phyloP scores from a whole-genome alignment of 805 yeast genomes.

The Starmerella vitae region DNA sequence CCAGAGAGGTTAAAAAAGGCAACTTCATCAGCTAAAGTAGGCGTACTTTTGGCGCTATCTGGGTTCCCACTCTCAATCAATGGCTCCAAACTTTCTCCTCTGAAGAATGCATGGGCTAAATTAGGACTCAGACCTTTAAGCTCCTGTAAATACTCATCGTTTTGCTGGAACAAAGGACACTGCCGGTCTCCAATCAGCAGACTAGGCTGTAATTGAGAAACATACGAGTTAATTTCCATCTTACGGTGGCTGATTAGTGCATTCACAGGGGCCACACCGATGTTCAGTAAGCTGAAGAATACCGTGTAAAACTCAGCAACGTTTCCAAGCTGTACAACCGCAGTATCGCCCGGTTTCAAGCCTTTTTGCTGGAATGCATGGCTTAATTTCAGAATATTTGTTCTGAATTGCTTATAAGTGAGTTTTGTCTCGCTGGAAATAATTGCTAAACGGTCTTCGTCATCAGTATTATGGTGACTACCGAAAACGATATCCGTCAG shows the following conservation, averaged over 20 bases:
- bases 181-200: constrained; percentile 12
- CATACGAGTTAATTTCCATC: constrained; percentile 12
- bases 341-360: constrained; percentile 8
- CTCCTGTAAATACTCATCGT: constrained; percentile 4
- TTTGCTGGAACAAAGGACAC: constrained; percentile 8
- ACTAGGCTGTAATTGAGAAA: constrained; percentile 9
- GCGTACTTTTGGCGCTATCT: not conserved
- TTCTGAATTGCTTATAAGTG: constrained; percentile 6
- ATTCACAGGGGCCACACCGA: constrained; percentile 12
- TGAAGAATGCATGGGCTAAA: constrained; percentile 1
- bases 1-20: constrained; percentile 15
- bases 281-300: constrained; percentile 8
- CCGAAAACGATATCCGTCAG: constrained; percentile 6
- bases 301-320: constrained; percentile 11
- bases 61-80: not conserved
- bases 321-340: constrained; percentile 13
- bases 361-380: constrained; percentile 4
- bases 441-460: constrained; percentile 6
- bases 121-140: constrained; percentile 2
- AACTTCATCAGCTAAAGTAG: constrained; percentile 10
- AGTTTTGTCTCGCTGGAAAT: constrained; percentile 4
- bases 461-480: not conserved
- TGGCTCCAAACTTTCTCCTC: not conserved
- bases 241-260: constrained; percentile 14
- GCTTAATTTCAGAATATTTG: constrained; percentile 1